Conservation (phyloP, 1,284 basidiomycete species). For the Fomitopsis betulina region DNA sequence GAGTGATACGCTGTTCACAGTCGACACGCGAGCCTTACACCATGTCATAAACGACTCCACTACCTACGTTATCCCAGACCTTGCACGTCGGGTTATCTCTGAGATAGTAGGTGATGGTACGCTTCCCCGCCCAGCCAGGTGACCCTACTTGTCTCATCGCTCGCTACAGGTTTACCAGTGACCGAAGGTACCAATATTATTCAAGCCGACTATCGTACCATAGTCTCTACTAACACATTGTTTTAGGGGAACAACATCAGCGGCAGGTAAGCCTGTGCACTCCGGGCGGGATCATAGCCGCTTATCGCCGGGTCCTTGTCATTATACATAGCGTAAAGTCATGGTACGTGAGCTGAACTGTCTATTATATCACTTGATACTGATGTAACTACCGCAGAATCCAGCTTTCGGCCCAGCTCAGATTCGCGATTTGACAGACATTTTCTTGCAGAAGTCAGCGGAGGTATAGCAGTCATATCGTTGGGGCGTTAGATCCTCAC, state of each 20-base stretch:
- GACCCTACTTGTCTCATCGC: neutral
- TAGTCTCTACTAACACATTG: neutral
- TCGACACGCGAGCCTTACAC: slow-evolving; percentile 33
- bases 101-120: slow-evolving; percentile 29
- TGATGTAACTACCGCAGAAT: slow-evolving; percentile 31
- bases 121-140: no score
- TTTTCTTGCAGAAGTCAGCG: slow-evolving; percentile 50
- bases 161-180: slow-evolving; percentile 2
- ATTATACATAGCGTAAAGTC: slow-evolving; percentile 23
- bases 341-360: slow-evolving; percentile 23
- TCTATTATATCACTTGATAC: neutral
- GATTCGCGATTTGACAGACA: slow-evolving; percentile 47
- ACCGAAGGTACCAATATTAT: slow-evolving; percentile 4
- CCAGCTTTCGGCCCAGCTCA: slow-evolving; percentile 57
- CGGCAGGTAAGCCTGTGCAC: slow-evolving; percentile 3
- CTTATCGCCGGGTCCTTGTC: neutral
- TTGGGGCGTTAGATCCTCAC: no score
- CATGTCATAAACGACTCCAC: slow-evolving; percentile 32
- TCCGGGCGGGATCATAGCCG: neutral
- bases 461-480: slow-evolving; percentile 28
- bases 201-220: neutral
- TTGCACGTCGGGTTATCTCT: slow-evolving; percentile 17
- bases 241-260: slow-evolving; percentile 1
- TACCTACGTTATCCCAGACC: slow-evolving; percentile 29
- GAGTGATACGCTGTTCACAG: slow-evolving; percentile 38